Percentiles rank a stretch among this genome's conserved stretches.
Conservation (phyloP, 768 basidiomycete species). For the Suillus brevipes region DNA sequence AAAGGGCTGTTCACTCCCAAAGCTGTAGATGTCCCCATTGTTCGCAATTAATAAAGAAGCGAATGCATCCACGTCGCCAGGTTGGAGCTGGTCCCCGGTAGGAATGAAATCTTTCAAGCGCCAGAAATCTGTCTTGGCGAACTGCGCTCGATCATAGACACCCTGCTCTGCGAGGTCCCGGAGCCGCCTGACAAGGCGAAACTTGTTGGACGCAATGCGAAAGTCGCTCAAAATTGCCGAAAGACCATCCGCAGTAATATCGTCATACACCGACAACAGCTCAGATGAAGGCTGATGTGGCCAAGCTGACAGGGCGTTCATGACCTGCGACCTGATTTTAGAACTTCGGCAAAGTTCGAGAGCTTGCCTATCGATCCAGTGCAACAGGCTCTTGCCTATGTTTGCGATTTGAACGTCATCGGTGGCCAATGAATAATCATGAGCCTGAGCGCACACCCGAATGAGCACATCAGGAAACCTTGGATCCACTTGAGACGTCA, state of each 20-base stretch:
- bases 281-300: constrained; percentile 57
- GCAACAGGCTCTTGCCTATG: constrained; percentile 49
- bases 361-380: constrained; percentile 65
- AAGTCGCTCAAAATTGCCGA: constrained; percentile 57
- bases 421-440: constrained; percentile 48
- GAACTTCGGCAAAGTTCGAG: constrained; percentile 40
- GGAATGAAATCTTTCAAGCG: constrained; percentile 79
- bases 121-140: constrained; percentile 75
- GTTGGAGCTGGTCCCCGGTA: constrained; percentile 47
- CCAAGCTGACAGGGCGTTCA: constrained; percentile 72
- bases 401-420: constrained; percentile 29
- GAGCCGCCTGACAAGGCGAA: constrained; percentile 70
- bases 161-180: constrained; percentile 44
- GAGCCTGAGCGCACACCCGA: constrained; percentile 61
- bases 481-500: constrained; percentile 41
- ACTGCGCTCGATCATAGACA: constrained; percentile 43
- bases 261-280: constrained; percentile 45
- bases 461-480: constrained; percentile 66
- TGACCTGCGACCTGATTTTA: constrained; percentile 42
- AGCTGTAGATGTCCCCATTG: constrained; percentile 61
- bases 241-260: constrained; percentile 48
- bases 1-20: constrained; percentile 50
- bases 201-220: constrained; percentile 71
- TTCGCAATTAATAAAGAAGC: constrained; percentile 59
- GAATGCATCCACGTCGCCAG: constrained; percentile 73